phyloP scores from a whole-genome alignment of 2,329 filamentous ascomycete species.

The Aspergillus niger region DNA sequence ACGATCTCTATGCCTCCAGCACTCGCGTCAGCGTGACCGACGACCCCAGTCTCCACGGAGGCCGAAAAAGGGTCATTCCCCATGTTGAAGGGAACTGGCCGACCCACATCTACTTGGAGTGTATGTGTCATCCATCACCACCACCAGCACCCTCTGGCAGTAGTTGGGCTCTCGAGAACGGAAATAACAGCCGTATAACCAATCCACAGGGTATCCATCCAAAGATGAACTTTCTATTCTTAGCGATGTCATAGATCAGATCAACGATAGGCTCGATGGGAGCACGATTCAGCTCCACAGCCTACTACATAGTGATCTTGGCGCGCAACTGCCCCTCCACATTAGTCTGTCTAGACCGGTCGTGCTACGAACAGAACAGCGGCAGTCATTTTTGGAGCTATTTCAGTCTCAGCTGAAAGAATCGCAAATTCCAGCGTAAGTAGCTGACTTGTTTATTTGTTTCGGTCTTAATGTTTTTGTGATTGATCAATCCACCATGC shows the following conservation, averaged over 20 bases:
- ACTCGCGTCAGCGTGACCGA: slow-evolving; percentile 76
- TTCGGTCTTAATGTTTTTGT: background rate
- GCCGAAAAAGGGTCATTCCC: slow-evolving; percentile 76
- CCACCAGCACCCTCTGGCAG: too few relatives aligned
- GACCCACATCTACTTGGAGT: slow-evolving; percentile 89
- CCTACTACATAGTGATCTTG: slow-evolving; percentile 76
- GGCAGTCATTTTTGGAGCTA: slow-evolving; percentile 64
- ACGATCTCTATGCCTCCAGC: slow-evolving; percentile 84
- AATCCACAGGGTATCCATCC: slow-evolving; percentile 42
- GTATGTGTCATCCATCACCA: slow-evolving; percentile 50
- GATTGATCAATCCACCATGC: too few relatives aligned
- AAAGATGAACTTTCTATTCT: slow-evolving; percentile 38
- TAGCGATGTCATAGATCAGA: slow-evolving; percentile 31
- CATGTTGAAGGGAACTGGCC: slow-evolving; percentile 92
- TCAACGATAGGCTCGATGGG: slow-evolving; percentile 42
- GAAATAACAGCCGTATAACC: slow-evolving; percentile 17
- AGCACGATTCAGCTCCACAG: slow-evolving; percentile 57
- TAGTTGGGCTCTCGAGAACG: background rate
- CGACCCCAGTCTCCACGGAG: slow-evolving; percentile 81
- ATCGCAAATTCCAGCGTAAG: slow-evolving; percentile 50
- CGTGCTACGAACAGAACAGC: slow-evolving; percentile 70
- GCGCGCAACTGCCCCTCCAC: slow-evolving; percentile 77
- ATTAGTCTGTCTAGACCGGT: slow-evolving; percentile 86
- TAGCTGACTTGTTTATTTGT: slow-evolving; percentile 11
- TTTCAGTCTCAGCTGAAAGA: slow-evolving; percentile 52